Base-by-base conservation (phyloP, 1,284 basidiomycete genomes). In the Puccinia novopanici region DNA sequence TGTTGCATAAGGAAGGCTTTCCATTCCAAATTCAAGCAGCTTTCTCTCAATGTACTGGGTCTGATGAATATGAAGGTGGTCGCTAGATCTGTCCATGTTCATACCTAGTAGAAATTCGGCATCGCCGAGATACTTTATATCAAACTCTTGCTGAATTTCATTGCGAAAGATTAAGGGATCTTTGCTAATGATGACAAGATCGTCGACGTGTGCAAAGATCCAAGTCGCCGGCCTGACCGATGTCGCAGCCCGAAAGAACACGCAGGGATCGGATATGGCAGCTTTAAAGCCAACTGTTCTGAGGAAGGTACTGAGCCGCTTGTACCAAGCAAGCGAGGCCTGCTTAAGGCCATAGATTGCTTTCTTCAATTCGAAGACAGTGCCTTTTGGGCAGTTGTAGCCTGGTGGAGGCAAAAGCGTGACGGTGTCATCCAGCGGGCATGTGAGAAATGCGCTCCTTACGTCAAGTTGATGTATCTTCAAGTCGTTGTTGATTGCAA, bases 401-500 rank as follows among this genome's bases (percentile, higher is more conserved):
- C n/a, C n/a, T n/a, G n/a, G n/a, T n/a, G n/a, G n/a, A n/a, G n/a
- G 34, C 1, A n/a, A 1, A 1, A 73, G 5, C 2, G 13, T 17
- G 2, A 73, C 34, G 30, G 24, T 55, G n/a, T 34, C 30, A n/a
- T 45, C 15, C 8, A 45, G 45, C 8, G 6, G 8, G 45, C 45
- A 45, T 15, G 45, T 81, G 59, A 57, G 37, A 37, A 42, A 80
- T 30, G 22, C 45, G 71, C 19, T 34, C 70, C 40, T 63, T 67
- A 81, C 50, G 37, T 82, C 81, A 13, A 45, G 68, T 48, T 82
- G 81, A 37, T 54, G 71, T n/a, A n/a, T n/a, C n/a, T n/a, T n/a
- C n/a, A n/a, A n/a, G n/a, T n/a, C n/a, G n/a, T n/a, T n/a, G n/a
- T n/a, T n/a, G n/a, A n/a, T n/a, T n/a, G n/a, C n/a, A n/a, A n/a